Base-by-base conservation (phyloP, 2,329 filamentous ascomycete species). In the Tolypocladium amazonense region DNA sequence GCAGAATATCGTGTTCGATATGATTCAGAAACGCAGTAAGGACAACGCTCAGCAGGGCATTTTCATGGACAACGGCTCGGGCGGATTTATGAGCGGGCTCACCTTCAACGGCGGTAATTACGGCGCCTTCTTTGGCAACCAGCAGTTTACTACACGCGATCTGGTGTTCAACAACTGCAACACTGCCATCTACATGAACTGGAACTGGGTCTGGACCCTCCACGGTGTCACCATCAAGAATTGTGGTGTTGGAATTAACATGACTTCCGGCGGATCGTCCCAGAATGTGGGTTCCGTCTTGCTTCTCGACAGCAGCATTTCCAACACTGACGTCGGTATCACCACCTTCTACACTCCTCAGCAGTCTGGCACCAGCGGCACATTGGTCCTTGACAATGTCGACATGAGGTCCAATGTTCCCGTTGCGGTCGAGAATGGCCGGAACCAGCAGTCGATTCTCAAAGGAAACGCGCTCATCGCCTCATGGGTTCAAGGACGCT, bases 131-230 rank as follows among this genome's bases (percentile, higher is more conserved):
- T 78, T 93, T 33, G 91, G 91, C 56, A 92, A 87, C 74, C 91
- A 96, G 76, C 91, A 96, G 74, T 94, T 93, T 74, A 93, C 90
- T 45, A 88, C 86, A 35, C 87, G 90, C 65, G 94, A 95, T 74
- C 70, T 94, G 71, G 88, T 82, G 41, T 95, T 95, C 81, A 90
- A 89, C 71, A 81, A 83, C 72, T 92, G 89, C 78, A 82, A 90
- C 69, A 95, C 90, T 2, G 91, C 89, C 62, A 85, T 96, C 64
- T 90, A 84, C 76, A 88, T 94, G 86, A 92, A 92, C 79, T 96
- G 91, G 91, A 90, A 93, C 77, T 96, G 91, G 91, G 79, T 86
- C 23, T 95, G 89, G 88, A 85, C 87, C 53, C 84, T 94, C 75
- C 90, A 93, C 71, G 88, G 84, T 41, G 66, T 95, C 43, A 81